Percentiles rank a stretch among this genome's conserved stretches.
These are phyloP conservation scores for Cajanus cajan DNA, from an alignment of 306 rosid genomes.

Conservation along the genomic window DNA sequence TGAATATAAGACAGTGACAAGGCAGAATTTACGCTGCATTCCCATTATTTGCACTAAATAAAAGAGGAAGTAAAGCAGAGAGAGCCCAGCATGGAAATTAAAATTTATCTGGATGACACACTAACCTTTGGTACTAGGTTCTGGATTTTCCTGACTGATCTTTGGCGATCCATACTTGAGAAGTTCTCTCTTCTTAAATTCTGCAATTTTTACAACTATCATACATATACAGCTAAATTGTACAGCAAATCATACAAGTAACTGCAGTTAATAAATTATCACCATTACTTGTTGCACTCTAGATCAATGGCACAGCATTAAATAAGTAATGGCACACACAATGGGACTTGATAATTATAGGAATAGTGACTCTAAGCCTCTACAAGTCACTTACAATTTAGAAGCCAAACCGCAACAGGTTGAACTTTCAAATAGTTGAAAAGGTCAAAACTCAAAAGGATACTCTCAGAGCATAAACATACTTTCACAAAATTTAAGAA, in stretches of 20 bases:
- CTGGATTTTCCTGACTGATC: constrained; percentile 50
- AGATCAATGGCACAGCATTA: not conserved
- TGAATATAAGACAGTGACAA: not conserved
- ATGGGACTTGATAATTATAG: not conserved
- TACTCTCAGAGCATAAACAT: not conserved
- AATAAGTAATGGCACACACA: not conserved
- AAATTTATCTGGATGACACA: constrained; percentile 18
- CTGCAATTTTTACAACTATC: constrained; percentile 46
- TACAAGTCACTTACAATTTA: not conserved
- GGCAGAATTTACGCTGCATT: not conserved
- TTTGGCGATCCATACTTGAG: constrained; percentile 60
- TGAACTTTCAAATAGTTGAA: constrained; percentile 2
- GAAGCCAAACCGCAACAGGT: not conserved
- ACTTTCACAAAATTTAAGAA: constrained; percentile 3
- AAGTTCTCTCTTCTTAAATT: constrained; percentile 78
- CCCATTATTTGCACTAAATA: constrained; percentile 4
- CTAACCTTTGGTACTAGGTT: constrained; percentile 56
- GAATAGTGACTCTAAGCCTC: not conserved
- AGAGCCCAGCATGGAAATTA: not conserved
- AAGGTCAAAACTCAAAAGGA: not conserved
- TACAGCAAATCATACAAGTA: not conserved
- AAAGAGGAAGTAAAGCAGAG: constrained; percentile 10
- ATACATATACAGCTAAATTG: constrained; percentile 17
- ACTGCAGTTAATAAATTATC: constrained; percentile 20
- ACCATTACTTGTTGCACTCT: not conserved